Percentiles rank a stretch among this genome's conserved stretches.
phyloP scores from a whole-genome alignment of 2,329 filamentous ascomycete species.

The Phialophora expanda region DNA sequence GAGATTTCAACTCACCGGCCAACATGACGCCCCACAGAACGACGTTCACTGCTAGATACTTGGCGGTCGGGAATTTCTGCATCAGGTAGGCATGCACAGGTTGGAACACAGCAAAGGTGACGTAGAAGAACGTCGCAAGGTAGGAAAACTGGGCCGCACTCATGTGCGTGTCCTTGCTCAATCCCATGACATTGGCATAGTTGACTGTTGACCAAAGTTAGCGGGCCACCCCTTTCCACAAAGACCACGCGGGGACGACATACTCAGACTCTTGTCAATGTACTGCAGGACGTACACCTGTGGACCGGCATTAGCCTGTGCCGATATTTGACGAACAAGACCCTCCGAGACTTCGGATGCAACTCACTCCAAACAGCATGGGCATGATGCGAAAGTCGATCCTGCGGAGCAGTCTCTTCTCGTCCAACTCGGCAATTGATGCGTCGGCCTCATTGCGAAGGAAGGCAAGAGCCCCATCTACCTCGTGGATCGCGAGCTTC shows the following conservation, averaged over 20 bases:
- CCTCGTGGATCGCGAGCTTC: conserved; percentile 18
- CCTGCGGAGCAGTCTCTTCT: conserved; percentile 39
- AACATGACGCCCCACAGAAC: conserved; percentile 54
- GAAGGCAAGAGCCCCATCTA: conserved; percentile 20
- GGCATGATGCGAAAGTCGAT: conserved; percentile 45
- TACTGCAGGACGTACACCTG: conserved; percentile 44
- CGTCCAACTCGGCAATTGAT: conserved; percentile 18
- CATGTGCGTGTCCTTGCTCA: conserved; percentile 61
- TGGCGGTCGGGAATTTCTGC: conserved; percentile 64
- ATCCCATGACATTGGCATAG: conserved; percentile 71
- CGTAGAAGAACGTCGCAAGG: conserved; percentile 66
- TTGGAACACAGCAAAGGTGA: conserved; percentile 63
- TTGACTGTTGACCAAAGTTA: conserved; percentile 41
- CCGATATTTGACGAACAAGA: not conserved
- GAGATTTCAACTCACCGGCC: conserved; percentile 47
- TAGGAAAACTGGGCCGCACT: conserved; percentile 67
- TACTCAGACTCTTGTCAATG: conserved; percentile 44
- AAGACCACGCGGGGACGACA: not conserved
- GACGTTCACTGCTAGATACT: conserved; percentile 66
- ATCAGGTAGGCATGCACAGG: conserved; percentile 62
- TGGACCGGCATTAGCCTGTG: not conserved
- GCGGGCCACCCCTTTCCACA: not conserved
- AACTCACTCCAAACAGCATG: conserved; percentile 42
- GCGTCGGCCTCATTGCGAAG: conserved; percentile 21
- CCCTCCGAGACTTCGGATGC: no score